Conservation (phyloP, 2,329 filamentous ascomycete species). For the Hypoxylon sp. region DNA sequence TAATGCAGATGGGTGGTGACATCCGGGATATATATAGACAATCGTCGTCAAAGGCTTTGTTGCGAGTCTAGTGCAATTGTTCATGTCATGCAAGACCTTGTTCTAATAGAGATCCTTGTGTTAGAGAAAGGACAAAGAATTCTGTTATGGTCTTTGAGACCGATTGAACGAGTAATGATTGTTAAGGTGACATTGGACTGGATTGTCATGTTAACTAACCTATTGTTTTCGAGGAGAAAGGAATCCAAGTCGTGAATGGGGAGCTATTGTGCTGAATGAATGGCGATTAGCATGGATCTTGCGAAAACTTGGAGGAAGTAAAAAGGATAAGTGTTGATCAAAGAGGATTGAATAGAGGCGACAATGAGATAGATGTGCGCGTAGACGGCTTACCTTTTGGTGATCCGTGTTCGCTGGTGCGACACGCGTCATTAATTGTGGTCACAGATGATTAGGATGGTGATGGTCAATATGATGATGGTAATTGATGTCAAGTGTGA, state of each 20-base stretch:
- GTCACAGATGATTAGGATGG: not conserved
- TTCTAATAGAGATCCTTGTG: too few relatives aligned
- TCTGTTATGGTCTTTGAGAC: too few relatives aligned
- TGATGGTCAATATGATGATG: not conserved
- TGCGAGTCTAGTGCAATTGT: too few relatives aligned
- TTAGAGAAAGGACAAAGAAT: too few relatives aligned
- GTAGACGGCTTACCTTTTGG: constrained; percentile 1
- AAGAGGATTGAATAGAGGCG: not conserved
- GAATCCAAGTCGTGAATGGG: not conserved
- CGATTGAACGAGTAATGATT: too few relatives aligned
- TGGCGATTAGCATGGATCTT: not conserved
- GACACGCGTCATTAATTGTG: not conserved
- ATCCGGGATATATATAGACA: too few relatives aligned
- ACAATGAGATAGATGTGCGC: not conserved
- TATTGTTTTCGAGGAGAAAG: not conserved
- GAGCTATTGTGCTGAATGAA: not conserved
- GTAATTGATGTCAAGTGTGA: not conserved
- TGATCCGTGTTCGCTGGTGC: not conserved
- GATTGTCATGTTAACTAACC: not conserved
- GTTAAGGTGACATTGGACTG: too few relatives aligned
- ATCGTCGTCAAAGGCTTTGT: too few relatives aligned
- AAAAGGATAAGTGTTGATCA: not conserved
- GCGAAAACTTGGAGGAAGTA: not conserved
- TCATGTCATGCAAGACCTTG: too few relatives aligned
- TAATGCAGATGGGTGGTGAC: too few relatives aligned